Base-by-base conservation (phyloP, 306 rosid species). In the Castanopsis chinensis region DNA sequence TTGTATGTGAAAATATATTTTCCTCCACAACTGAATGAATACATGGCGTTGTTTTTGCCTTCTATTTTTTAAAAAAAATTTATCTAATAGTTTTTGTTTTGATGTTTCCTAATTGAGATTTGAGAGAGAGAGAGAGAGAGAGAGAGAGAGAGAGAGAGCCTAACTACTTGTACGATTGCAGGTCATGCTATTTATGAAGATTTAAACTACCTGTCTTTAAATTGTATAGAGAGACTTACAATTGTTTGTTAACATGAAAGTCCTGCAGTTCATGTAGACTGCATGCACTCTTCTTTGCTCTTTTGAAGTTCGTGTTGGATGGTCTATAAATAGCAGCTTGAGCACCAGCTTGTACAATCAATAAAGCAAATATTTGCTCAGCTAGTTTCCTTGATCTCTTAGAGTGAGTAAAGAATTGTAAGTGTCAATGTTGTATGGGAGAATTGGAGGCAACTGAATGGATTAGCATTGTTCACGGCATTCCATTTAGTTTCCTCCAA, bases 111-210 rank as follows among this genome's bases (percentile, higher is more conserved):
- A 41, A 41, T 41, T 67, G 64, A 72, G 27, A 25, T n/a, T n/a
- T n/a, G 77, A 70, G 80, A 3, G 30, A 28, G 28, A 27, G 27
- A 25, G 77, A 70, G 80, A 3, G 30, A 28, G 28, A 27, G 21
- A 54, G 19, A 54, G 19, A 15, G 2, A 55, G 6, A 55, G 9
- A 15, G 4, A n/a, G 2, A n/a, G 17, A 23, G 45, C 45, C 45
- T 8, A 41, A 41, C 45, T 41, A 9, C 12, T 41, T 41, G 45
- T 41, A 8, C 45, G 12, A 41, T 41, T 41, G 45, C 2, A 58
- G 11, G 25, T 21, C 64, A 83, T 74, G 78, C 53, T 76, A 25
- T 65, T 73, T 45, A 65, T 69, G 65, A 73, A 75, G 72, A 58
- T 58, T 58, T 61, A 18, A 25, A 27, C 14, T 61, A 7, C 25